phyloP scores from a whole-genome alignment of 768 basidiomycete genomes.

The Suillus subluteus region DNA sequence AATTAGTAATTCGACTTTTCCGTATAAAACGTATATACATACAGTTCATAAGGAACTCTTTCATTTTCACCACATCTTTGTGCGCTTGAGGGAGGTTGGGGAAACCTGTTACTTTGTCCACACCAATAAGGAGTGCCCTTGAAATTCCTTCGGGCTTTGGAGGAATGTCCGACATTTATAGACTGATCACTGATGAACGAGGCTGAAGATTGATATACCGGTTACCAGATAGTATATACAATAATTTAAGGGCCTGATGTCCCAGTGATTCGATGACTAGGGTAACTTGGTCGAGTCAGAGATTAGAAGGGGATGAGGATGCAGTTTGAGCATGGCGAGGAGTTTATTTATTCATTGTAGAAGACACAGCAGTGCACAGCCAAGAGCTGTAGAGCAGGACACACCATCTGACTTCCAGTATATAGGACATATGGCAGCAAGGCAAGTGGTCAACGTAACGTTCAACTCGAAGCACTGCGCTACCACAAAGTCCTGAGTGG shows the following conservation, averaged over 20 bases:
- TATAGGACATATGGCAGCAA: background rate
- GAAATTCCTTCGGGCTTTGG: background rate
- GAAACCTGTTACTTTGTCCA: slow-evolving; percentile 2
- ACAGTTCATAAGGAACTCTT: slow-evolving; percentile 4
- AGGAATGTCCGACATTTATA: background rate
- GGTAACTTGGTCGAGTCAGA: background rate
- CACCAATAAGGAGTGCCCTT: slow-evolving; percentile 12
- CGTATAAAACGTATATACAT: background rate
- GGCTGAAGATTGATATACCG: background rate
- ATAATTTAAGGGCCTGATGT: background rate
- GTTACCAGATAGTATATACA: background rate
- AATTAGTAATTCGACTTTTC: background rate
- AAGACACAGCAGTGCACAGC: slow-evolving; percentile 1
- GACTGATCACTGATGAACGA: background rate
- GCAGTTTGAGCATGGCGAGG: too few species aligned
- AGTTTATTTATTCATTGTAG: background rate
- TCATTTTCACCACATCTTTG: slow-evolving; percentile 6
- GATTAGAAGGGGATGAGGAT: background rate
- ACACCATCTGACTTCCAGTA: background rate
- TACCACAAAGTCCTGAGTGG: too few species aligned
- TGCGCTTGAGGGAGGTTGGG: slow-evolving; percentile 9
- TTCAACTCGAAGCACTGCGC: too few species aligned
- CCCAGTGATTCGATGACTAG: background rate
- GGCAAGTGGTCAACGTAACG: too few species aligned
- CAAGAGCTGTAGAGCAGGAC: background rate